These are phyloP conservation scores for Novymonas esmeraldas DNA, from an alignment of 208 protist species.

Conservation along the genomic window DNA sequence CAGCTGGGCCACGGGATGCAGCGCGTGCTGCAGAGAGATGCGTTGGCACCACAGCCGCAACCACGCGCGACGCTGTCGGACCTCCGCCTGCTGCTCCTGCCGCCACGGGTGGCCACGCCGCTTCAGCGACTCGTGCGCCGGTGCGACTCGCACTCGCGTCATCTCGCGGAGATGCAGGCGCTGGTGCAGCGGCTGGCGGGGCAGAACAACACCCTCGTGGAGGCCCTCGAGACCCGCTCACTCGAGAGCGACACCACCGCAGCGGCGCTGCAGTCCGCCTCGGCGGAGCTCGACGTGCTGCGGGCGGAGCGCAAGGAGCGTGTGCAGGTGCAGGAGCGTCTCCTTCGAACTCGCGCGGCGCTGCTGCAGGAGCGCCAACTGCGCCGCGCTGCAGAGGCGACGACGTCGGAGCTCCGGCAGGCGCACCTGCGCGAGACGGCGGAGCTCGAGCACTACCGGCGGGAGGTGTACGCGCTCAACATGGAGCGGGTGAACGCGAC, in stretches of 20 bases:
- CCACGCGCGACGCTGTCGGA: not conserved
- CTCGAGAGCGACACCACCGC: conserved; percentile 3
- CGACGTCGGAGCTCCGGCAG: conserved; percentile 14
- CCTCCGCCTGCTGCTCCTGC: not conserved
- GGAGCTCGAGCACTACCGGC: conserved; percentile 6
- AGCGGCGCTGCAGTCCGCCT: conserved; percentile 12
- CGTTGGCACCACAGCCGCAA: not conserved
- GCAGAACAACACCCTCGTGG: conserved; percentile 17
- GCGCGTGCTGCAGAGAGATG: not conserved
- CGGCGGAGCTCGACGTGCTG: conserved; percentile 8
- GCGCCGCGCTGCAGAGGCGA: conserved; percentile 19
- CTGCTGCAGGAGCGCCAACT: conserved; percentile 28
- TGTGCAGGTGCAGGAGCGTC: conserved; percentile 4
- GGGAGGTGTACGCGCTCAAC: conserved; percentile 35
- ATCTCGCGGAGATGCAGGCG: conserved; percentile 3
- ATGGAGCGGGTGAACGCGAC: conserved; percentile 27
- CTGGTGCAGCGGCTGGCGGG: conserved; percentile 15
- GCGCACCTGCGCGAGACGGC: conserved; percentile 14
- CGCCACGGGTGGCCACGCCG: conserved; percentile 2
- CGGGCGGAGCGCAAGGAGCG: not conserved
- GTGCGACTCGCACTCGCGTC: not conserved
- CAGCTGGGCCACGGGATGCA: not conserved
- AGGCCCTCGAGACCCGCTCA: conserved; percentile 15
- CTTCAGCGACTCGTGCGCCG: conserved; percentile 2
- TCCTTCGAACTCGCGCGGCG: conserved; percentile 13